These are phyloP conservation scores for Lupinus albus DNA, from an alignment of 306 rosid species.

Conservation along the genomic window DNA sequence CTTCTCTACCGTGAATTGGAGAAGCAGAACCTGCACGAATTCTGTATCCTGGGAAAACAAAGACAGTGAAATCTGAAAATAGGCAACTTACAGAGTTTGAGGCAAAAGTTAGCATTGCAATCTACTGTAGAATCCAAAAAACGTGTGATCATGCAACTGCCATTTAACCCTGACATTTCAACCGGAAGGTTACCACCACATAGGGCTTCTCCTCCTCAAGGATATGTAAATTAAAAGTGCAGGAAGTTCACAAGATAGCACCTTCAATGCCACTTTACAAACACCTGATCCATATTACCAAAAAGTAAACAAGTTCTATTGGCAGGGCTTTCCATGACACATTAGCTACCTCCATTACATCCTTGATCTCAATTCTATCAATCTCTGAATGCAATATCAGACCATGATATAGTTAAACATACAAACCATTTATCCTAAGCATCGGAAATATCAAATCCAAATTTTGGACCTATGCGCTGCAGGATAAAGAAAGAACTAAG, in stretches of 20 bases:
- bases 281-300: constrained; percentile 34
- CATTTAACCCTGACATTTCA: constrained; percentile 54
- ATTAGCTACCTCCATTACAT: constrained; percentile 32
- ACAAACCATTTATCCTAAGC: no score
- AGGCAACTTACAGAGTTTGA: constrained; percentile 41
- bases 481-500: constrained; percentile 17
- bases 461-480: constrained; percentile 4
- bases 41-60: constrained; percentile 91
- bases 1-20: constrained; percentile 74
- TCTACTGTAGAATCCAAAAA: constrained; percentile 47
- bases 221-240: constrained; percentile 40
- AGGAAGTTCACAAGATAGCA: constrained; percentile 47
- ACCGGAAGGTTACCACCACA: constrained; percentile 53
- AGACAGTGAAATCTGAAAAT: constrained; percentile 45
- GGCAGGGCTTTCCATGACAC: constrained; percentile 37
- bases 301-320: constrained; percentile 37
- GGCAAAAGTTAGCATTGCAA: constrained; percentile 44
- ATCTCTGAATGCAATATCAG: constrained; percentile 2
- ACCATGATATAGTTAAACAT: no score
- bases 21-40: constrained; percentile 88
- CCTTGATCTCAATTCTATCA: constrained; percentile 30
- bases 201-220: constrained; percentile 53
- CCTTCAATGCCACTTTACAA: constrained; percentile 49
- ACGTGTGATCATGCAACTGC: constrained; percentile 51
- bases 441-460: no score